Base-by-base conservation (phyloP, 768 basidiomycete species). In the Mycena haematopus region DNA sequence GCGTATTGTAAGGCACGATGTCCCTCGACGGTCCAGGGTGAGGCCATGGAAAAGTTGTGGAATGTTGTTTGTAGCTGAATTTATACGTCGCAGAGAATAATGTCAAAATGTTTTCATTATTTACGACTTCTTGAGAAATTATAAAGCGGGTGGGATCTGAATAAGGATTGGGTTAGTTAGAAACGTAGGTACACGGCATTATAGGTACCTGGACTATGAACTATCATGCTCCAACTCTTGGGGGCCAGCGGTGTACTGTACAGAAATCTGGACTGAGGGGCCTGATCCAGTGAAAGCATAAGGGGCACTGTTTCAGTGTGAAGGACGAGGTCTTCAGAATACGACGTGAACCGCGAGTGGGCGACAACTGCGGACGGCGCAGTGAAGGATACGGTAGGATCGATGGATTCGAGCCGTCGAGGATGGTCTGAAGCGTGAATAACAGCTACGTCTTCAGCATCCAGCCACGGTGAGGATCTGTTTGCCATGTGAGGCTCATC, bases 341-440 rank as follows among this genome's bases (percentile, higher is more conserved):
- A 79, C 8, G 90, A 84, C 0, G 79, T 78, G 73, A 84, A 90
- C 40, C 78, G 77, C 0, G 86, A 87, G 31, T 79, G 79, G 33
- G 87, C 86, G 15, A 75, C 70, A 42, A 87, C 76, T 3, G 76
- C 68, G 3, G 79, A 74, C 3, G 74, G 78, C 5, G 87, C 83
- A 29, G 83, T 72, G 63, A 91, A 85, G 15, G 89, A 86, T n/a
- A 90, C 79, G 6, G 86, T 86, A 0, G 89, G 87, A 69, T 91
- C 86, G 63, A 91, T 89, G 44, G 79, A 73, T 15, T 74, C 75
- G 55, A 91, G 76, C 22, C 78, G 81, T 31, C 88, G 87, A 36
- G 86, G 79, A 29, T 78, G 72, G 56, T 75, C 74, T 17, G 80
- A 78, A 14, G 77, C 74, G 50, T 74, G 75, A 25, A 79, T 61